Evolutionary conservation across 129 eudicot genomes (phyloP).

Genomic region (Erigeron canadensis): DNA sequence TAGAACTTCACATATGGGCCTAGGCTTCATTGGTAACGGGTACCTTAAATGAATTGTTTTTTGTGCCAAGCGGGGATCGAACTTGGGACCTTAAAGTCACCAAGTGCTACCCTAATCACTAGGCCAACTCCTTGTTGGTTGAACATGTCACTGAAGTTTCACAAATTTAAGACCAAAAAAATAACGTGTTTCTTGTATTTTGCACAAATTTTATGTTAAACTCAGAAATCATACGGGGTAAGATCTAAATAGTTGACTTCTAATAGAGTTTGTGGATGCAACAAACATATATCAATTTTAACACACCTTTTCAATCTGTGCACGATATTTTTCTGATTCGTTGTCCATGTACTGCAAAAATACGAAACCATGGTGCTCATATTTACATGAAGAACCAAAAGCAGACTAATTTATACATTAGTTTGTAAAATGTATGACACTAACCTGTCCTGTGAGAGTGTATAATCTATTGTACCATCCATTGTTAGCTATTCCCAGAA

Average conservation of each 20-base stretch:
- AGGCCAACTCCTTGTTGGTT: too few relatives aligned
- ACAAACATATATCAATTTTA: not conserved
- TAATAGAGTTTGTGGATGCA: conserved; percentile 9
- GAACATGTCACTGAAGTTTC: not conserved
- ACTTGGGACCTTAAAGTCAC: too few relatives aligned
- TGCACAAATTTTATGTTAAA: not conserved
- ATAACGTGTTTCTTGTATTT: not conserved
- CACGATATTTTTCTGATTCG: conserved; percentile 72
- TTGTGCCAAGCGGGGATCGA: too few relatives aligned
- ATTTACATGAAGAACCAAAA: conserved; percentile 5
- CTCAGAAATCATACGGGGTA: not conserved
- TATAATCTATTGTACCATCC: conserved; percentile 90
- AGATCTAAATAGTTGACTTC: not conserved
- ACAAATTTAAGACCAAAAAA: not conserved
- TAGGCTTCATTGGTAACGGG: too few relatives aligned
- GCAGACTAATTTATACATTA: not conserved
- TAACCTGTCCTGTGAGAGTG: conserved; percentile 99
- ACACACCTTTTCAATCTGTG: conserved; percentile 65
- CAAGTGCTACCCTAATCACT: too few relatives aligned
- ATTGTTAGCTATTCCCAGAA: conserved; percentile 74
- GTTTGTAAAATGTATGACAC: conserved; percentile 19
- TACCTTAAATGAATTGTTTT: too few relatives aligned
- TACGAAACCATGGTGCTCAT: not conserved
- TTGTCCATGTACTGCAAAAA: conserved; percentile 80
- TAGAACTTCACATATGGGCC: too few relatives aligned